Evolutionary conservation across 2,329 filamentous ascomycete genomes (phyloP).

Genomic region (Diaporthe citriasiana): DNA sequence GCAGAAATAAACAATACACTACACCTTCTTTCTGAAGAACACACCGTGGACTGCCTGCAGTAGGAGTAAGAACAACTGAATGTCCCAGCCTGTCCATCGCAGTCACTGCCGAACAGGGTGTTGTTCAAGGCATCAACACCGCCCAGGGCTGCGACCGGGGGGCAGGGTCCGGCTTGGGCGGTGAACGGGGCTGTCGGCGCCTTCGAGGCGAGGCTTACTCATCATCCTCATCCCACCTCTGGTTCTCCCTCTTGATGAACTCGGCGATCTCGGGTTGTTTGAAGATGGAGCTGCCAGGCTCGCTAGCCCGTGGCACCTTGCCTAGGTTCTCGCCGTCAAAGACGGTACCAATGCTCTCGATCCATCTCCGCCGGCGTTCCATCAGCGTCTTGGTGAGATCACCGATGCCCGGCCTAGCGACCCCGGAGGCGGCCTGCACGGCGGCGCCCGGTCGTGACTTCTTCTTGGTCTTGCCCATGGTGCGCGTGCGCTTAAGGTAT

Average conservation of each 20-base stretch:
- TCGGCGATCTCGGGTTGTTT: constrained; percentile 79
- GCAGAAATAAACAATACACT: neutral
- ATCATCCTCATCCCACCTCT: constrained; percentile 85
- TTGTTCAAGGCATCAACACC: neutral
- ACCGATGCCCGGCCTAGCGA: constrained; percentile 84
- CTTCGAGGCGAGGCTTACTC: constrained; percentile 64
- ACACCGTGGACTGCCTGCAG: neutral
- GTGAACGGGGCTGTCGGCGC: neutral
- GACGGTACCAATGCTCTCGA: constrained; percentile 89
- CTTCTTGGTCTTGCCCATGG: constrained; percentile 94
- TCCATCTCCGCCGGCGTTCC: constrained; percentile 92
- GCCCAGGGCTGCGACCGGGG: neutral
- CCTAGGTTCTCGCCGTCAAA: constrained; percentile 86
- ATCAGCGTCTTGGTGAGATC: constrained; percentile 93
- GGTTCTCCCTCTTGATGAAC: constrained; percentile 81
- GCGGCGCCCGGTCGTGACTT: constrained; percentile 82
- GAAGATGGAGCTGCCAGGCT: constrained; percentile 80
- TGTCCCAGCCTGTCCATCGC: neutral
- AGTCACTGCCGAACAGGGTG: neutral
- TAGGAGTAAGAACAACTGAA: neutral
- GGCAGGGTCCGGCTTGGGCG: neutral
- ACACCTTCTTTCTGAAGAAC: neutral
- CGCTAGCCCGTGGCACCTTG: constrained; percentile 75
- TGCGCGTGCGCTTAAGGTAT: constrained; percentile 95
- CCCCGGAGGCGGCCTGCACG: constrained; percentile 73